Base-by-base conservation (phyloP, 805 yeast genomes). In the Kodamaea neixiangensis region DNA sequence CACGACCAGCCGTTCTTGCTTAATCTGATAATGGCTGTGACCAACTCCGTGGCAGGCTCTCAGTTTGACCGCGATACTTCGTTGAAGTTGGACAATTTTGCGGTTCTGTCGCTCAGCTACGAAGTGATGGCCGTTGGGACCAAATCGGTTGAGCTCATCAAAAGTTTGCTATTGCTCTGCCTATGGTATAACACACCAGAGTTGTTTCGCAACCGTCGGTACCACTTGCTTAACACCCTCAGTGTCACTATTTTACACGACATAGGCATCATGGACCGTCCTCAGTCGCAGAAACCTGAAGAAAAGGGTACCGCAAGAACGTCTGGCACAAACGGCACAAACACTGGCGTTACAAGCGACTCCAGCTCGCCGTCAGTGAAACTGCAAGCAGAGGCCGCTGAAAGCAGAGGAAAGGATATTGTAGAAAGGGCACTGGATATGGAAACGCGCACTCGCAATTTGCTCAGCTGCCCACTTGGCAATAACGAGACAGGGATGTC, bases 161-260 rank as follows among this genome's bases (percentile, higher is more conserved):
- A 85, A 63, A 71, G 85, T 15, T 69, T 87, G 46, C 62, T 87
- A 15, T 60, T 88, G 5, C 71, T 87, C 47, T 78, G 87, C 20
- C 66, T 85, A 22, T 91, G 96, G 96, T 90, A 89, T 63, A 88
- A 87, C 56, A 80, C 89, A 3, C 88, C 96, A 0, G 97, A 89
- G 65, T 72, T 88, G 58, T 87, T 88, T 56, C 87, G 84, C 55
- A 87, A 87, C 58, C 81, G 96, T 51, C 80, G 96, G 44, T 84
- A 85, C 56, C 94, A 88, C 62, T 71, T 89, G 47, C 76, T 89
- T 55, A 81, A 82, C 49, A 72, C 81, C 11, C 71, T 89, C 18
- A 82, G 91, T 47, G 81, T 85, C 11, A 75, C 86, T 3, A 73
- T 91, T 66, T 77, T 87, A 1, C 86, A 82, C 58, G 97, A 91